These are phyloP conservation scores for Melocanna baccifera DNA, from an alignment of 176 grass and related monocot genomes.

Conservation along the genomic window DNA sequence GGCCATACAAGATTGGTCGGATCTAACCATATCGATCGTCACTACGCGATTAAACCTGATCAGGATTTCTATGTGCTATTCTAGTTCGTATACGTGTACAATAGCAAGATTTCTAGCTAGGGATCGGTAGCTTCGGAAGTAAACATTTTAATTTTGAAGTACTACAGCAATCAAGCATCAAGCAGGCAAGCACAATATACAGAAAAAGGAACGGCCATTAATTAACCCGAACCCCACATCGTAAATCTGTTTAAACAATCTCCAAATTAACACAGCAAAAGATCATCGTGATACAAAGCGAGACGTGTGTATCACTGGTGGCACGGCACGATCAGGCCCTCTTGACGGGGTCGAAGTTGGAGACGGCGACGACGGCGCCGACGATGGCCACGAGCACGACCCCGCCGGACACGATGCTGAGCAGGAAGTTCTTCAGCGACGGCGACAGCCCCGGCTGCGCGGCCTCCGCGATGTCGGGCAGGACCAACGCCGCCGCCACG, in stretches of 20 bases:
- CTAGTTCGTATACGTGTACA: too few relatives aligned
- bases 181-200: background rate
- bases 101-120: too few relatives aligned
- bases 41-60: background rate
- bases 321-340: slow-evolving; percentile 14
- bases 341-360: slow-evolving; percentile 79
- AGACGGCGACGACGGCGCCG: slow-evolving; percentile 63
- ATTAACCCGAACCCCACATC: background rate
- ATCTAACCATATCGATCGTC: background rate
- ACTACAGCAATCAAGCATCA: background rate
- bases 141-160: too few relatives aligned
- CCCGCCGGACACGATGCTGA: slow-evolving; percentile 65
- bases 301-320: background rate
- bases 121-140: too few relatives aligned
- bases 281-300: slow-evolving; percentile 17
- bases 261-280: background rate
- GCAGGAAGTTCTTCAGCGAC: slow-evolving; percentile 74
- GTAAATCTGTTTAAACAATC: slow-evolving; percentile 25
- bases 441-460: slow-evolving; percentile 39
- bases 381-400: slow-evolving; percentile 49
- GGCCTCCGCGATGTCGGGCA: slow-evolving; percentile 57
- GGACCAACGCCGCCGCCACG: slow-evolving; percentile 37
- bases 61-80: background rate
- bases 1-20: background rate
- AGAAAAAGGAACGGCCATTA: background rate